Evolutionary conservation across 768 basidiomycete species (phyloP).

Genomic region (Amanita thiersii): DNA sequence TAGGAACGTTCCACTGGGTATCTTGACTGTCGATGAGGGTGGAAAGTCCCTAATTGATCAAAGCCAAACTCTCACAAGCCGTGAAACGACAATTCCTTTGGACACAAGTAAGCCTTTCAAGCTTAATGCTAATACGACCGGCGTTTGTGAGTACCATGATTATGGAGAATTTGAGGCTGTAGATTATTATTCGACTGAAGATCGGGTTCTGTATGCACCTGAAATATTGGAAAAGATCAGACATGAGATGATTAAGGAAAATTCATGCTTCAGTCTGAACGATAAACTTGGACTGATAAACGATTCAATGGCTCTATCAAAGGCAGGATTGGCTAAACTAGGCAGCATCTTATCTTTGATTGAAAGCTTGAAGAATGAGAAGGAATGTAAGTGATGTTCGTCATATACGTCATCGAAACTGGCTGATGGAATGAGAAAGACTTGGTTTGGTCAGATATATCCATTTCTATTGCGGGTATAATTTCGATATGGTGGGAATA

Average conservation of each 20-base stretch:
- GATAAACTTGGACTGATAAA: slow-evolving; percentile 87
- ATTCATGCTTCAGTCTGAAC: slow-evolving; percentile 64
- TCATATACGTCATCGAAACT: background rate
- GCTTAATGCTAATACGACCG: slow-evolving; percentile 81
- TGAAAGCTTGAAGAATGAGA: slow-evolving; percentile 60
- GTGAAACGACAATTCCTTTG: slow-evolving; percentile 62
- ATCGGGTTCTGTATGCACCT: slow-evolving; percentile 81
- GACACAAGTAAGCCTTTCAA: slow-evolving; percentile 79
- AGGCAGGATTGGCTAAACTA: slow-evolving; percentile 70
- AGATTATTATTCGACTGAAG: slow-evolving; percentile 25
- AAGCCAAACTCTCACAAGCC: slow-evolving; percentile 53
- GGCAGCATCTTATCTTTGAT: slow-evolving; percentile 74
- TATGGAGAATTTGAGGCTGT: slow-evolving; percentile 4
- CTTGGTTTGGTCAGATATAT: slow-evolving; percentile 75
- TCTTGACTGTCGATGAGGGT: slow-evolving; percentile 50
- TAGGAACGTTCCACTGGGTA: slow-evolving; percentile 76
- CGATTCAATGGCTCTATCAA: slow-evolving; percentile 73
- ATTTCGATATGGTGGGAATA: slow-evolving; percentile 82
- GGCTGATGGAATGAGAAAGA: slow-evolving; percentile 29
- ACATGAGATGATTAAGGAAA: slow-evolving; percentile 57
- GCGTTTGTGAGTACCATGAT: slow-evolving; percentile 69
- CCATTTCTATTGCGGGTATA: slow-evolving; percentile 44
- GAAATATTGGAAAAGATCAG: slow-evolving; percentile 76
- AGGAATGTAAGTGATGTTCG: slow-evolving; percentile 65
- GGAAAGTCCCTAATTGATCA: slow-evolving; percentile 57